Conservation (phyloP, 257 asterid genomes). For the Nicotiana tomentosiformis region DNA sequence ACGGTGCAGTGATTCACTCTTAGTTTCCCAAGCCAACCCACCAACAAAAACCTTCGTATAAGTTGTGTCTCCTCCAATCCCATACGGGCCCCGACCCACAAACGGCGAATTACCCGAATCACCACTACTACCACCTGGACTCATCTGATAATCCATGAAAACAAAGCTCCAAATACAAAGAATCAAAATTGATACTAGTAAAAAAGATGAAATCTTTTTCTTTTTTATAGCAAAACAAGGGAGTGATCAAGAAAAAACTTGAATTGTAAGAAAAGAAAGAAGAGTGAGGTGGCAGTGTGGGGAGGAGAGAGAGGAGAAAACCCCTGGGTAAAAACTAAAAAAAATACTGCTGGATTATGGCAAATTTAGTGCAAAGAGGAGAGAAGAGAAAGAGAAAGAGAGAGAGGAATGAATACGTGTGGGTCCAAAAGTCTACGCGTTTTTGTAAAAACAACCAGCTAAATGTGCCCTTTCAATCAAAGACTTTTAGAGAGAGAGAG, state of each 20-base stretch:
- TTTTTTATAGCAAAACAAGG: neutral
- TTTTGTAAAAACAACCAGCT: neutral
- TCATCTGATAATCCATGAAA: constrained; percentile 3
- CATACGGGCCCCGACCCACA: neutral
- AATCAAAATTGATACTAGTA: neutral
- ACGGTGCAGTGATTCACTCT: constrained; percentile 25
- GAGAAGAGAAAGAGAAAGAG: neutral
- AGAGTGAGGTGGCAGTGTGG: constrained; percentile 5
- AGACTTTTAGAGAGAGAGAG: neutral
- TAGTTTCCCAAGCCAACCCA: constrained; percentile 38
- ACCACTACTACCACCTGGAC: constrained; percentile 5
- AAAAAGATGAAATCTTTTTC: neutral
- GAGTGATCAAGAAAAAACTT: neutral
- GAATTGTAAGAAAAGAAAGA: neutral
- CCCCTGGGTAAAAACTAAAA: neutral
- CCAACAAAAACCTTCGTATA: constrained; percentile 33
- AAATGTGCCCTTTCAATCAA: neutral
- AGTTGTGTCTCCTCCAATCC: constrained; percentile 24
- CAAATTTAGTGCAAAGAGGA: neutral
- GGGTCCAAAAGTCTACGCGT: constrained; percentile 1
- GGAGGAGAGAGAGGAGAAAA: neutral
- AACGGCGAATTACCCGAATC: neutral
- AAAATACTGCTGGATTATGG: neutral
- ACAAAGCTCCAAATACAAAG: neutral
- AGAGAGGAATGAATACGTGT: neutral